These are phyloP conservation scores for Trichoderma sp. DNA, from an alignment of 2,329 filamentous ascomycete species.

Conservation along the genomic window DNA sequence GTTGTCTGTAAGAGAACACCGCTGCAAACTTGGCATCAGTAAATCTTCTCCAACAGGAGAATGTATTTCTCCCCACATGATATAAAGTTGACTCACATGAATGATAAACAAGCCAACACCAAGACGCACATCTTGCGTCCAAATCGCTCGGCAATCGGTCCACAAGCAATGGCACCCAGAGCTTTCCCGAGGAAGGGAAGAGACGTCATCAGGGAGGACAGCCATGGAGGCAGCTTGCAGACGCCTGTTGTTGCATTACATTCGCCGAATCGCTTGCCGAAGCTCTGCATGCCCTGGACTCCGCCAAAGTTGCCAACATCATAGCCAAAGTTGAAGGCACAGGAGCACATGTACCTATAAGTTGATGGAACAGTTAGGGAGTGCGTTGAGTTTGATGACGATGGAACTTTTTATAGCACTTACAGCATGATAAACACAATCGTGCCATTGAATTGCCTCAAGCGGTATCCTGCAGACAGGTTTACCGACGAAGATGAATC, in stretches of 20 bases:
- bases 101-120: conserved; percentile 19
- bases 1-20: conserved; percentile 36
- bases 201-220: conserved; percentile 34
- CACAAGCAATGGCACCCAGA: conserved; percentile 19
- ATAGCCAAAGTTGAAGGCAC: conserved; percentile 35
- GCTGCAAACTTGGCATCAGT: conserved; percentile 25
- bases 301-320: conserved; percentile 35
- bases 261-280: conserved; percentile 31
- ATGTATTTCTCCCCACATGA: background rate
- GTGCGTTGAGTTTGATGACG: background rate
- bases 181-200: conserved; percentile 34
- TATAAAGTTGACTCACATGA: conserved; percentile 21
- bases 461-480: conserved; percentile 14
- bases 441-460: conserved; percentile 17
- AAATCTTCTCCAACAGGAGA: background rate
- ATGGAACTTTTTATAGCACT: background rate
- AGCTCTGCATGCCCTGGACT: conserved; percentile 34
- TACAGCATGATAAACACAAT: conserved; percentile 19
- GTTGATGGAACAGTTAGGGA: background rate
- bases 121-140: conserved; percentile 25
- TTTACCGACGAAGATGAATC: background rate
- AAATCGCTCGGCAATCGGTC: conserved; percentile 23
- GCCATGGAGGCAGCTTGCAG: conserved; percentile 29
- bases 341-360: conserved; percentile 32
- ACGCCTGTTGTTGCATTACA: conserved; percentile 26